Base-by-base conservation (phyloP, 2,329 filamentous ascomycete genomes). In the Calonectria fujianensis region DNA sequence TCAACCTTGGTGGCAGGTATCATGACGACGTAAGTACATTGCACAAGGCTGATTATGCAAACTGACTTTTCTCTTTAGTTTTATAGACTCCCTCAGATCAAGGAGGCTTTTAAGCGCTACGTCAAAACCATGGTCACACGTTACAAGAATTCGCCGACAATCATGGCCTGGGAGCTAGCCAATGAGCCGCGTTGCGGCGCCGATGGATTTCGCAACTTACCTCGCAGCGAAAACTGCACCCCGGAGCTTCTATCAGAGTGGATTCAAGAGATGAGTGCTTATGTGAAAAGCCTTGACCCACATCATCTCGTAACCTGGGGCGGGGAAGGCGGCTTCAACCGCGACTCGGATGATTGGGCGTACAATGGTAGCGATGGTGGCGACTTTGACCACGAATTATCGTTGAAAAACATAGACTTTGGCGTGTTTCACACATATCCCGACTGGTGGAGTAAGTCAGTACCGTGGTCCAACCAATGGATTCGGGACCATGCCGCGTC, bases 151-250 rank as follows among this genome's bases (percentile, higher is more conserved):
- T 93, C 90, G 0, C 84, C 89, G 0, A 89, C 92, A 0, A 88
- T 94, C 61, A 91, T 94, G 76, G 91, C 91, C 0, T 94, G 93
- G 93, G 92, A 94, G 79, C 85, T 94, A 2, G 90, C 87, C 72
- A 94, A 94, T 77, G 93, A 94, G 74, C 87, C 87, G 27, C 87
- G 88, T 73, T 90, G 88, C 80, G 87, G 87, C 29, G 88, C 85
- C 31, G 87, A 89, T 67, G 83, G 80, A 9, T 79, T 78, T 10
- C 87, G 88, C 6, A 80, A 80, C 48, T 74, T 80, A 4, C 78
- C 78, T 18, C 72, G 78, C 4, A 79, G 78, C 66, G 86, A 88
- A 18, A 89, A 90, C 16, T 94, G 93, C 80, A 84, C 86, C 51
- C 89, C 90, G 1, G 87, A 88, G 10, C 87, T 92, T 29, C 86